Evolutionary conservation across 176 grass and related monocot species (phyloP), one percentile per base, ranked within the genome.

Genomic region (Paspalum notatum): DNA sequence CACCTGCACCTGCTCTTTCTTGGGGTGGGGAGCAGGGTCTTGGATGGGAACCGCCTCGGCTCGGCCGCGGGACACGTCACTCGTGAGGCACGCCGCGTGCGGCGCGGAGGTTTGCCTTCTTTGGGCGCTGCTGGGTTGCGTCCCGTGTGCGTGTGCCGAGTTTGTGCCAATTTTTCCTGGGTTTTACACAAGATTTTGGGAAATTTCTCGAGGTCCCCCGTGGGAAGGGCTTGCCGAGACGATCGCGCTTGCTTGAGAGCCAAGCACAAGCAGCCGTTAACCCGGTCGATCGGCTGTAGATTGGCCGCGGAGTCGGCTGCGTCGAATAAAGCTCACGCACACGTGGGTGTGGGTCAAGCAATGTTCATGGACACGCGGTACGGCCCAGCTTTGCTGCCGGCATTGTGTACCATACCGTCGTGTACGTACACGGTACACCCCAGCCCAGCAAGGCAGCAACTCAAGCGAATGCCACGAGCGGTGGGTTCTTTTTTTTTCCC

Each of bases 191-290:
- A 12, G 68, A 20, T 9, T 42, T 56, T 51, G 3, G 12, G 75
- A 68, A 20, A 42, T 76, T 63, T 70, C 45, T 62, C 10, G 76
- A 84, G n/a, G 7, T 1, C 66, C 48, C 75, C 44, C 7, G 16
- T 5, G 14, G 18, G 60, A 32, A 32, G 32, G 32, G 25, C 12
- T 5, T 73, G 26, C 56, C 56, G 26, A 53, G 44, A n/a, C n/a
- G n/a, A 53, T 25, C 21, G 50, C 12, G 81, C 38, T 89, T 89
- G 87, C 82, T 85, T 89, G 71, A 12, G 62, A 68, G 46, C 16
- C 77, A 89, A 89, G 77, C 70, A 38, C 6, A 6, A 80, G 77
- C 55, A 37, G 9, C 4, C 4, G 47, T 80, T 75, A 70, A 75
- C 47, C 59, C 38, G 38, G 62, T 62, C 38, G 38, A 52, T 62